Base-by-base conservation (phyloP, 2,329 filamentous ascomycete genomes). In the Aureobasidium mangrovei region DNA sequence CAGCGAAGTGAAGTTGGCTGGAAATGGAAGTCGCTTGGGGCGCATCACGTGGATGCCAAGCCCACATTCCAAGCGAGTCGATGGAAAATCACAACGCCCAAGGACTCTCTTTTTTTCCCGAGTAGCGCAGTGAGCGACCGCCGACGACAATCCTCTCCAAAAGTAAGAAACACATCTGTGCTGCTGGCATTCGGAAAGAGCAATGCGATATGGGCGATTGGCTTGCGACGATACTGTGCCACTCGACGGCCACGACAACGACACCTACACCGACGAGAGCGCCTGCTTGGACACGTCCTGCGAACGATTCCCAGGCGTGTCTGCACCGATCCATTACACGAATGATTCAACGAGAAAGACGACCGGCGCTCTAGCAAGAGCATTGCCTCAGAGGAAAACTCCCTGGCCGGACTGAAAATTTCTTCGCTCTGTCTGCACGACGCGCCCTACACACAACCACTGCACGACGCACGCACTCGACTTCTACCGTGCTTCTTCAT, bases 71-170 rank as follows among this genome's bases (percentile, higher is more conserved):
- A 49, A 18, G 24, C 12, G 12, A 39, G 18, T 27, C 4, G 3
- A 4, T 24, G 35, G 27, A 27, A 49, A 48, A 49, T 26, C 18
- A 24, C 36, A 42, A 27, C 47, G 5, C 28, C 33, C 47, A 51
- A 51, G 42, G 38, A 42, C 42, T 38, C 42, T 27, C 38, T 24
- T 24, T 44, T 44, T 53, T 38, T 32, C 6, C 33, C 12, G 40
- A 44, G 26, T 12, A 36, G 49, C 49, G 49, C 39, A 53, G 49
- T 39, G 49, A 53, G 38, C 38, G 38, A 44, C 49, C 40, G 49
- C 39, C 49, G 49, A 53, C 49, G 40, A 53, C 49, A 44, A 53
- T 28, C 40, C 31, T 42, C 38, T 29, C 26, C 40, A 53, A 53
- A 33, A 53, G 49, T 53, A 53, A 53, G 49, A 38, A 44, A 8